Percentiles rank a stretch among this genome's conserved stretches.
These are phyloP conservation scores for Castanea sativa DNA, from an alignment of 306 rosid species.

Conservation along the genomic window DNA sequence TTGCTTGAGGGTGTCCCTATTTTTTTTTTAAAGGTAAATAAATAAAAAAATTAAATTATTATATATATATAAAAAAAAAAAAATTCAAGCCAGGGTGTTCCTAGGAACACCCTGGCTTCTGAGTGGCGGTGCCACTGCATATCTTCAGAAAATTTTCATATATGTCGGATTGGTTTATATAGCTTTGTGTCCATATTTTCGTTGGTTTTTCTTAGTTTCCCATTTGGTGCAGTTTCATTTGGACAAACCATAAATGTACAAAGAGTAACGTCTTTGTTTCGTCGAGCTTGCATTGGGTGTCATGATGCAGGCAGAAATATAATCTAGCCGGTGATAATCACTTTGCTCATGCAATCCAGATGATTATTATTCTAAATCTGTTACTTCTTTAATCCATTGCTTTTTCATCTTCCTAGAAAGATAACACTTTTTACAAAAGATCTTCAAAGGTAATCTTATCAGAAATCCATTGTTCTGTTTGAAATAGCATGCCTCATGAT, in stretches of 20 bases:
- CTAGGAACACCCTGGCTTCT: no score
- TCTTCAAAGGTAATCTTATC: slow-evolving; percentile 64
- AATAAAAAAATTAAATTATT: no score
- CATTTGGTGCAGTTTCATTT: slow-evolving; percentile 41
- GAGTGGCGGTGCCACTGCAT: no score
- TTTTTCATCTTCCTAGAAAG: slow-evolving; percentile 45
- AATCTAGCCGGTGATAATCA: slow-evolving; percentile 70
- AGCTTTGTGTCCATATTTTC: slow-evolving; percentile 3
- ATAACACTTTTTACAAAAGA: slow-evolving; percentile 71
- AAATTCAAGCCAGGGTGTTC: no score
- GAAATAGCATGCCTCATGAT: background rate
- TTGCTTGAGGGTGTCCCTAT: no score
- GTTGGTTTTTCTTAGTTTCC: slow-evolving; percentile 3
- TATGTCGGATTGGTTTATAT: slow-evolving; percentile 1
- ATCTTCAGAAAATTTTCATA: background rate
- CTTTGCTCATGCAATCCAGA: slow-evolving; percentile 2
- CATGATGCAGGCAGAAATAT: slow-evolving; percentile 87
- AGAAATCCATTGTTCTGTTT: background rate
- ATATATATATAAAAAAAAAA: no score
- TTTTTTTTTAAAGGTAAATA: no score
- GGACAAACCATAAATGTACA: slow-evolving; percentile 66
- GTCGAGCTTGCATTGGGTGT: slow-evolving; percentile 82
- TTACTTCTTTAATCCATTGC: slow-evolving; percentile 9
- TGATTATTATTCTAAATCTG: background rate
- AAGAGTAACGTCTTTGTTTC: slow-evolving; percentile 68